Conservation (phyloP, 768 basidiomycete genomes). For the Suillus spraguei region DNA sequence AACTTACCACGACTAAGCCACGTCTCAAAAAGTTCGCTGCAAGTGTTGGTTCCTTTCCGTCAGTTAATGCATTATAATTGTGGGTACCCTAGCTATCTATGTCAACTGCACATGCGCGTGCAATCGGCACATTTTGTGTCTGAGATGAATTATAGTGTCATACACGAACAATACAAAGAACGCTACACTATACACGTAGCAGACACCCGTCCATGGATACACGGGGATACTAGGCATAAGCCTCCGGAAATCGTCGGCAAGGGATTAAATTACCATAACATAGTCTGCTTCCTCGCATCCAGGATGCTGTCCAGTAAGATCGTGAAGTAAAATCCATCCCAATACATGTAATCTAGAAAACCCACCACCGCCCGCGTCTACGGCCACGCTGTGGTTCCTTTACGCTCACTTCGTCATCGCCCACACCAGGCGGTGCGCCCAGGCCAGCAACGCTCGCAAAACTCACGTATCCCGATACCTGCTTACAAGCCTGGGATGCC, state of each 20-base stretch:
- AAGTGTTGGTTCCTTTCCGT: not conserved
- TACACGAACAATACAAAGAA: slow-evolving; percentile 2
- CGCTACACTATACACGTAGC: slow-evolving; percentile 7
- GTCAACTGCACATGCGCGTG: not conserved
- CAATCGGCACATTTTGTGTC: not conserved
- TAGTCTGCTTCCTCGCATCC: slow-evolving; percentile 5
- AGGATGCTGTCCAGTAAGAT: slow-evolving; percentile 5
- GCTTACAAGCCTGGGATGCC: slow-evolving; percentile 57
- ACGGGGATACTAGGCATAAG: slow-evolving; percentile 2
- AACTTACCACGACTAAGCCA: not conserved
- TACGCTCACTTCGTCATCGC: slow-evolving; percentile 34
- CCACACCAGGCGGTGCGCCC: slow-evolving; percentile 56
- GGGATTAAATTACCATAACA: slow-evolving; percentile 9
- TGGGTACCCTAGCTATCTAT: not conserved
- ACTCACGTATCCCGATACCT: slow-evolving; percentile 66
- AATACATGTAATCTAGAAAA: slow-evolving; percentile 20
- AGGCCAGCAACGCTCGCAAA: slow-evolving; percentile 70
- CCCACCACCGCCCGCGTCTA: slow-evolving; percentile 36
- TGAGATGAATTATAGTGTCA: slow-evolving; percentile 4
- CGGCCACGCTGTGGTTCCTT: slow-evolving; percentile 24
- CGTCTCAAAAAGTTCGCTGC: not conserved
- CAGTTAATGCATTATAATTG: slow-evolving; percentile 4
- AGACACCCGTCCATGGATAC: slow-evolving; percentile 5
- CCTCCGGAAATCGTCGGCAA: slow-evolving; percentile 7
- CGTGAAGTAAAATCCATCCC: not conserved